phyloP scores from a whole-genome alignment of 768 basidiomycete species.

The Pisolithus orientalis region DNA sequence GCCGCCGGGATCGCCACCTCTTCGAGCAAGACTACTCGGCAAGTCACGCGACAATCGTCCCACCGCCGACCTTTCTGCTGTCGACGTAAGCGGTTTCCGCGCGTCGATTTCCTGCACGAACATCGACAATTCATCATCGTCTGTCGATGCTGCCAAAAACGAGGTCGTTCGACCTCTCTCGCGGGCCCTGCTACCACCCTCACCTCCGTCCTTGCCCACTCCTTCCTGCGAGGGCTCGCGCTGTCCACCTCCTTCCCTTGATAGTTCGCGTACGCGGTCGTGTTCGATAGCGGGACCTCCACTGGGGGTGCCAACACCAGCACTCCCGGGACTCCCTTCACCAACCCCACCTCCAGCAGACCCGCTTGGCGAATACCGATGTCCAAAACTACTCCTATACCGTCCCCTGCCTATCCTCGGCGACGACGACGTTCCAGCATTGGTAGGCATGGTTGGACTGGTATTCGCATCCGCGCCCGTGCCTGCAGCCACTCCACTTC shows the following conservation, averaged over 20 bases:
- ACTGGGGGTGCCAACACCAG: slow-evolving; percentile 12
- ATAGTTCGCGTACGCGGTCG: not conserved
- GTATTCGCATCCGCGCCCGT: not conserved
- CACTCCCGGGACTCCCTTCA: slow-evolving; percentile 23
- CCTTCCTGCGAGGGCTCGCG: not conserved
- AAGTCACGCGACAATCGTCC: not conserved
- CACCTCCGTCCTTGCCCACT: not conserved
- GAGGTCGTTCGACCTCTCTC: slow-evolving; percentile 30
- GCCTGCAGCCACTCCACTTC: not conserved
- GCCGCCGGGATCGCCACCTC: too few relatives aligned
- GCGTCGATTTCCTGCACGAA: slow-evolving; percentile 76
- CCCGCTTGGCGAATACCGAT: slow-evolving; percentile 49
- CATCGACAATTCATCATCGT: slow-evolving; percentile 72
- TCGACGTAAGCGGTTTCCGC: slow-evolving; percentile 48
- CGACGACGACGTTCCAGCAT: slow-evolving; percentile 5
- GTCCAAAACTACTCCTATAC: slow-evolving; percentile 75
- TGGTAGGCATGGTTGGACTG: slow-evolving; percentile 18
- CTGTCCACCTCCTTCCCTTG: not conserved
- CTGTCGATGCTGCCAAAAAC: slow-evolving; percentile 44
- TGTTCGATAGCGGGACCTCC: not conserved
- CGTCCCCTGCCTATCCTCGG: slow-evolving; percentile 40
- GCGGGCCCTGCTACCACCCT: not conserved
- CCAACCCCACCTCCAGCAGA: slow-evolving; percentile 30
- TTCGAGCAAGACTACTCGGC: too few relatives aligned
- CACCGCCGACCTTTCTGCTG: slow-evolving; percentile 7